phyloP scores from a whole-genome alignment of 2,329 filamentous ascomycete genomes.

The Metarhizium humberi region DNA sequence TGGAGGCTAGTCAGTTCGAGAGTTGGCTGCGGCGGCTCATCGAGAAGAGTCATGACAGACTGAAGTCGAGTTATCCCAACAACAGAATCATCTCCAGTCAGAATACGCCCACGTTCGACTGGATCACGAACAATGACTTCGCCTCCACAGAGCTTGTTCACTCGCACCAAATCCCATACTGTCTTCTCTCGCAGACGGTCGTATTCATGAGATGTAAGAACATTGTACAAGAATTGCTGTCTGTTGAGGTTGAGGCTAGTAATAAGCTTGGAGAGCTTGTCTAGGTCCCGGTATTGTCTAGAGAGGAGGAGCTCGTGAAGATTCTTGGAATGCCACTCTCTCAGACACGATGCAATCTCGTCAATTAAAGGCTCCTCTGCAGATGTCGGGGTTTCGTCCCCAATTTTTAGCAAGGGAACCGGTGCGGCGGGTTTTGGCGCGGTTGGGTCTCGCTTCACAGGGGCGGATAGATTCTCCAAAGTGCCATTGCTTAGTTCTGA shows the following conservation, averaged over 20 bases:
- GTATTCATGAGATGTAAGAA: conserved; percentile 81
- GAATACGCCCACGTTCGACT: conserved; percentile 67
- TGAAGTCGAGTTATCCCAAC: conserved; percentile 86
- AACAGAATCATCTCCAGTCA: conserved; percentile 88
- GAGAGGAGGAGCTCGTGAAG: conserved; percentile 83
- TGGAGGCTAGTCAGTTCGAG: conserved; percentile 65
- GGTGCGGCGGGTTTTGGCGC: conserved; percentile 76
- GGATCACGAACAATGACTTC: conserved; percentile 95
- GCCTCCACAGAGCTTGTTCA: conserved; percentile 88
- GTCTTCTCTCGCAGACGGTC: conserved; percentile 74
- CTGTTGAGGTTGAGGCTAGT: conserved; percentile 75
- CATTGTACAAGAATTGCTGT: conserved; percentile 86
- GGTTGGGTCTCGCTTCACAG: conserved; percentile 51
- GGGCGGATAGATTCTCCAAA: conserved; percentile 34
- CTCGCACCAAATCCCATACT: conserved; percentile 88
- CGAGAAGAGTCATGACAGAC: conserved; percentile 89
- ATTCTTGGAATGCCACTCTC: conserved; percentile 98
- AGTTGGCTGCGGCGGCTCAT: conserved; percentile 63
- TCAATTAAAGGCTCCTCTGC: conserved; percentile 85
- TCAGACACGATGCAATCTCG: conserved; percentile 90
- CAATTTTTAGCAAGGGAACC: conserved; percentile 94
- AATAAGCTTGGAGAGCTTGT: conserved; percentile 73
- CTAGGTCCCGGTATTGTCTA: conserved; percentile 71
- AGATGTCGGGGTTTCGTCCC: conserved; percentile 90
- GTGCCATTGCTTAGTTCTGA: conserved; percentile 30